Evolutionary conservation across 2,329 filamentous ascomycete species (phyloP).

Genomic region (Botrytis sinoallii): DNA sequence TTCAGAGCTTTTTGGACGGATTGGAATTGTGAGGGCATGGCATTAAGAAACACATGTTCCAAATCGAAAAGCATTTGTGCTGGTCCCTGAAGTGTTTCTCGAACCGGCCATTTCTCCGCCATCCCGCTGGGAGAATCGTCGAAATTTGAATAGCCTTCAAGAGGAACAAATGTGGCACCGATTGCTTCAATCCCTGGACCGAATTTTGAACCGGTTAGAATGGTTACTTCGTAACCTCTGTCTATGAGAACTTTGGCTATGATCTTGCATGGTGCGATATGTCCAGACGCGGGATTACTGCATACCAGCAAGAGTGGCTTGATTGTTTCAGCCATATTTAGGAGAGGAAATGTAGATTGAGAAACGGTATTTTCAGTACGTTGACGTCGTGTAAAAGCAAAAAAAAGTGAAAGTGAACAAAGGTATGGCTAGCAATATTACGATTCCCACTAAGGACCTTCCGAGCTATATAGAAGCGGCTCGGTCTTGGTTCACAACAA

Average conservation of each 20-base stretch:
- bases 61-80: neutral
- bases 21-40: neutral
- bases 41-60: neutral
- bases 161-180: slow-evolving; percentile 41
- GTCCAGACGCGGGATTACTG: slow-evolving; percentile 20
- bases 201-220: slow-evolving; percentile 42
- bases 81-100: neutral
- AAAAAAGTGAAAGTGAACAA: neutral
- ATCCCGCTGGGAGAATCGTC: slow-evolving; percentile 1
- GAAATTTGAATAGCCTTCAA: slow-evolving; percentile 28
- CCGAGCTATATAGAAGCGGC: neutral
- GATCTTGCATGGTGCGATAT: slow-evolving; percentile 20
- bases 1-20: neutral
- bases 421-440: neutral
- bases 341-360: neutral
- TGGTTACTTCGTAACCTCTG: slow-evolving; percentile 43
- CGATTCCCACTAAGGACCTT: neutral
- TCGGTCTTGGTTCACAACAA: neutral
- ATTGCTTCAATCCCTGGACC: slow-evolving; percentile 37
- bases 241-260: slow-evolving; percentile 29
- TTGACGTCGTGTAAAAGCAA: neutral
- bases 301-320: slow-evolving; percentile 8
- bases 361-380: neutral
- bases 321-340: neutral
- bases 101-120: neutral